Conservation (phyloP, 352 stramenopile species). For the Globisporangium splendens region DNA sequence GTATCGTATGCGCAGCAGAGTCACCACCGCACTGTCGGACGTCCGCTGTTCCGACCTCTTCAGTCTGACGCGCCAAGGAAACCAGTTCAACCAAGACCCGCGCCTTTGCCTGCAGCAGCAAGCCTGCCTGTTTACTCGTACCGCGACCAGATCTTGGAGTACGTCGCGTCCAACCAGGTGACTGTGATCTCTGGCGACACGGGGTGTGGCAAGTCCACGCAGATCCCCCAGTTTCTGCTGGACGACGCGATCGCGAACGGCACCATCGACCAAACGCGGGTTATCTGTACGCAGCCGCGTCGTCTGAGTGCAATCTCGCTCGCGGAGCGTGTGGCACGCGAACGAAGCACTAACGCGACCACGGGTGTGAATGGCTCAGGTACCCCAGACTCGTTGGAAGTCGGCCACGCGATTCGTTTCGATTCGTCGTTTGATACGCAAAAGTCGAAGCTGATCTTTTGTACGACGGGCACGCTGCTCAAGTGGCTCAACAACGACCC, state of each 20-base stretch:
- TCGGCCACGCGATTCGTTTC: constrained; percentile 93
- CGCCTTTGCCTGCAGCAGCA: constrained; percentile 12
- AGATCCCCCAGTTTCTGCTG: constrained; percentile 93
- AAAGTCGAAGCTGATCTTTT: constrained; percentile 94
- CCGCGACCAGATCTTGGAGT: constrained; percentile 58
- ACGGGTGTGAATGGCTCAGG: constrained; percentile 17
- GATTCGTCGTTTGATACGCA: constrained; percentile 75
- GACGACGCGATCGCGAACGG: constrained; percentile 73
- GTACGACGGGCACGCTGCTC: constrained; percentile 94
- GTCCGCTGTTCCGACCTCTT: constrained; percentile 42
- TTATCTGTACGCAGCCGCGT: constrained; percentile 93
- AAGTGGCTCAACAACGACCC: constrained; percentile 82
- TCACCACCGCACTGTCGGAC: constrained; percentile 14
- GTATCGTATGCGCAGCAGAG: constrained; percentile 10
- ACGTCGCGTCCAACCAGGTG: constrained; percentile 77
- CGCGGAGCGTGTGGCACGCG: constrained; percentile 79
- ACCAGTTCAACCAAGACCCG: background rate
- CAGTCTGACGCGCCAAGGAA: background rate
- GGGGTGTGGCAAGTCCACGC: constrained; percentile 92
- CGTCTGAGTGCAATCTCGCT: constrained; percentile 91
- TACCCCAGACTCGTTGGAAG: constrained; percentile 23
- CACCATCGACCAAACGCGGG: constrained; percentile 53
- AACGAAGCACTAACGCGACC: constrained; percentile 64
- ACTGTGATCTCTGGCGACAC: constrained; percentile 94
- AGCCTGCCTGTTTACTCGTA: constrained; percentile 63